Evolutionary conservation across 768 basidiomycete species (phyloP), one percentile per base, ranked within the genome.

Genomic region (Suillus brevipes): DNA sequence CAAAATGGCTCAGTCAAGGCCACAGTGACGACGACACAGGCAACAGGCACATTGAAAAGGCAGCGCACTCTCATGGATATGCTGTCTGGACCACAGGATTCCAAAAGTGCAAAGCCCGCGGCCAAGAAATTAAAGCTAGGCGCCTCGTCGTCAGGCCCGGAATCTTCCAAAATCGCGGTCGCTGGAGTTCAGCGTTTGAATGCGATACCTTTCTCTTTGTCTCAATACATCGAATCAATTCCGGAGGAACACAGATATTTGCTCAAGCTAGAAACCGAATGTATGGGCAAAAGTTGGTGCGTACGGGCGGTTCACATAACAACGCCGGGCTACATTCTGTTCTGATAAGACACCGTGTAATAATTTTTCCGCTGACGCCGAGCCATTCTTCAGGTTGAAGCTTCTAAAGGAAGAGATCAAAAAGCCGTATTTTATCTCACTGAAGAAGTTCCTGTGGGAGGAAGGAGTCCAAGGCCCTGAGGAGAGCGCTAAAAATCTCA

Each of bases 271-370:
- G 92, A 94, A 74, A 87, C 85, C 69, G 85, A 89, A 50, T 83
- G 83, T n/a, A 85, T 94, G 83, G 87, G 88, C 25, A 86, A 85
- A 73, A 88, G 87, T 69, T 91, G 90, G 90, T 88, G 14, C 50
- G 50, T 50, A 16, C 50, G 14, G 34, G 25, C 25, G 40, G 49
- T 6, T 49, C 42, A 45, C 25, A 55, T 40, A 61, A 60, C 38
- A 56, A 45, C 36, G 36, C 14, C 20, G 34, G 34, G 60, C 40
- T 49, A 43, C 5, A 23, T 62, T 58, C 45, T 43, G 45, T 45
- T 45, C 38, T 69, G 62, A 53, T 42, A 38, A 31, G 38, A 31
- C 18, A 31, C 25, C 36, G 62, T 16, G 25, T 28, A 16, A 37
- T 59, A 4, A 42, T 31, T 59, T 60, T 58, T 16, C 62, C 53